Conservation (phyloP, 345 rosid genomes). For the Theobroma cacao region DNA sequence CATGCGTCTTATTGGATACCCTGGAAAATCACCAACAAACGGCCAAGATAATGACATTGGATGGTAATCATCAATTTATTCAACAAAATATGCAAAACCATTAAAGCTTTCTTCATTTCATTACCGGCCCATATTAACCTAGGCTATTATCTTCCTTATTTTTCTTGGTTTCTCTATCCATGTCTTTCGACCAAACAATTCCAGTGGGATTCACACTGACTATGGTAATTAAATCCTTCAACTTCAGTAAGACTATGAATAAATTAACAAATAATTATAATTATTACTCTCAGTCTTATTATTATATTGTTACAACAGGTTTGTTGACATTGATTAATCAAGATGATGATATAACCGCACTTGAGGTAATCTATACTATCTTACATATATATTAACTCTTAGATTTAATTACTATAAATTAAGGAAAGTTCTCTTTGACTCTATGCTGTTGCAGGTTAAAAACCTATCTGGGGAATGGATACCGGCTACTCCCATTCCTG, state of each 20-base stretch:
- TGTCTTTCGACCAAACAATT: constrained; percentile 3
- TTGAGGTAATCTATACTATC: not conserved
- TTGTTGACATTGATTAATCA: constrained; percentile 9
- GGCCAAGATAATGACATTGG: constrained; percentile 54
- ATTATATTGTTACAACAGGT: not conserved
- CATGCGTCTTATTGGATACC: constrained; percentile 72
- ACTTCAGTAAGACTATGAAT: not conserved
- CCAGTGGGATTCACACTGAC: constrained; percentile 86
- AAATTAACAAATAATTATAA: not conserved
- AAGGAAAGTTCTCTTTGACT: no score
- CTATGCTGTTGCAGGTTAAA: constrained; percentile 50
- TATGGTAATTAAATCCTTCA: constrained; percentile 49
- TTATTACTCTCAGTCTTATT: not conserved
- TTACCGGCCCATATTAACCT: no score
- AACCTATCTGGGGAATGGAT: constrained; percentile 82
- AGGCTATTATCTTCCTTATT: not conserved
- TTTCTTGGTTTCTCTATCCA: not conserved
- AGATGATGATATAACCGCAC: not conserved
- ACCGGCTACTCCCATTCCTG: constrained; percentile 74
- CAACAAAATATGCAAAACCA: no score
- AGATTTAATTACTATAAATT: no score
- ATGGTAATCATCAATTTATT: constrained; percentile 47
- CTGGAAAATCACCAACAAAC: constrained; percentile 40
- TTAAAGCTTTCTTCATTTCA: no score
- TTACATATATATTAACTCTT: no score